Conservation (phyloP, 306 rosid genomes). For the Vigna trinervia region DNA sequence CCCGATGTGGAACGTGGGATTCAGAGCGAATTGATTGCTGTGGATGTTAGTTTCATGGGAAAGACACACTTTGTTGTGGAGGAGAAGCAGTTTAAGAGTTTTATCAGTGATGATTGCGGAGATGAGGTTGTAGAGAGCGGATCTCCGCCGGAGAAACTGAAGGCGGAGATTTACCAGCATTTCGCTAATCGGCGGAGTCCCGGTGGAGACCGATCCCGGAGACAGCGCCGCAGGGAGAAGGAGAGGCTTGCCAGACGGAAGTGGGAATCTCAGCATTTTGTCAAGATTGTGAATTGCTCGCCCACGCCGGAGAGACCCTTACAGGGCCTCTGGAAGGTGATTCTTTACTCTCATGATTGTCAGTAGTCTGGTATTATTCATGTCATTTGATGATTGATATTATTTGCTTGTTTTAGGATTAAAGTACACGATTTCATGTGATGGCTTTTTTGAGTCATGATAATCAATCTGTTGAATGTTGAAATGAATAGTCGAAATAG, state of each 20-base stretch:
- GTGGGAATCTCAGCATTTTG: slow-evolving; percentile 94
- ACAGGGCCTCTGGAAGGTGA: slow-evolving; percentile 99
- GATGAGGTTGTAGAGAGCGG: slow-evolving; percentile 64
- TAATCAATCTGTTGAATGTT: slow-evolving; percentile 19
- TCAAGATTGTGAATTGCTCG: slow-evolving; percentile 82
- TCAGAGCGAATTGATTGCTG: slow-evolving; percentile 62
- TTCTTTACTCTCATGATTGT: not conserved
- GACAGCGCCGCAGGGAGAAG: slow-evolving; percentile 80
- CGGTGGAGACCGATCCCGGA: slow-evolving; percentile 70
- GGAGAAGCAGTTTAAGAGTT: slow-evolving; percentile 64
- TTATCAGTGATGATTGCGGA: slow-evolving; percentile 55
- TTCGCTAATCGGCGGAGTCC: slow-evolving; percentile 92
- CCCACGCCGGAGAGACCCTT: slow-evolving; percentile 80
- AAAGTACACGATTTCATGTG: no score
- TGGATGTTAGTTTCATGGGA: slow-evolving; percentile 77
- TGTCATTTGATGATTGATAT: slow-evolving; percentile 27
- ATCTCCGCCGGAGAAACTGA: slow-evolving; percentile 64
- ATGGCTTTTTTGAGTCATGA: slow-evolving; percentile 16
- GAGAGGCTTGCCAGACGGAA: slow-evolving; percentile 73
- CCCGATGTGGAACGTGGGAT: slow-evolving; percentile 12
- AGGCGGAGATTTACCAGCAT: slow-evolving; percentile 87
- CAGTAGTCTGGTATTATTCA: not conserved
- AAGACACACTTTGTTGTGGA: slow-evolving; percentile 77
- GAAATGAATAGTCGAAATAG: not conserved
- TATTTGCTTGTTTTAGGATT: not conserved